Evolutionary conservation across 192 early-diverging fungal species (phyloP).

Genomic region (Coemansia sp.): DNA sequence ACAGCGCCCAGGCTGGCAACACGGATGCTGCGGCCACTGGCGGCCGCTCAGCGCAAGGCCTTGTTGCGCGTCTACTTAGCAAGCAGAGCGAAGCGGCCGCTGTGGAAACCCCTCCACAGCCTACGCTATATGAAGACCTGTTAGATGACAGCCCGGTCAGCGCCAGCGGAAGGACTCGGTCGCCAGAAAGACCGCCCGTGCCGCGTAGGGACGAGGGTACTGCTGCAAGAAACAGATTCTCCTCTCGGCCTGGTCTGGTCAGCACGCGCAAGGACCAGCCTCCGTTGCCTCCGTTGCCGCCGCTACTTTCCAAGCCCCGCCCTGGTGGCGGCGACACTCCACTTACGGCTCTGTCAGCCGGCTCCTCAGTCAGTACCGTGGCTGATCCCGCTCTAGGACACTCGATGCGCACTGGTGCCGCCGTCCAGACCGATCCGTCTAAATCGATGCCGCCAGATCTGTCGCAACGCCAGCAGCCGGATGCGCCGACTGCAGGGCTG

Average conservation of each 20-base stretch:
- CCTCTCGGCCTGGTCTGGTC: not conserved
- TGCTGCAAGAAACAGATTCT: not conserved
- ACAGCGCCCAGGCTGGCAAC: not conserved
- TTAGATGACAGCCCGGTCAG: not conserved
- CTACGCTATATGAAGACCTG: not conserved
- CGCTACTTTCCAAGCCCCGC: not conserved
- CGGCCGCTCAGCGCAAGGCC: conserved; percentile 10
- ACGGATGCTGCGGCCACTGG: not conserved
- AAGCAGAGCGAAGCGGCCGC: not conserved
- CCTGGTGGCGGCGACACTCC: not conserved
- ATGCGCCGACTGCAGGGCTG: conserved; percentile 1
- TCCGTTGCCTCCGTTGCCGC: not conserved
- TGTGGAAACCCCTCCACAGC: not conserved
- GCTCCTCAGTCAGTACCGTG: not conserved
- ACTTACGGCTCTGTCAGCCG: not conserved
- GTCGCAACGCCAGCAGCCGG: not conserved
- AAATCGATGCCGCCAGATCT: not conserved
- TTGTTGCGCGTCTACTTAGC: conserved; percentile 14
- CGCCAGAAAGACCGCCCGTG: not conserved
- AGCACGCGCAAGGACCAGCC: not conserved
- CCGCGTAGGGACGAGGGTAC: not conserved
- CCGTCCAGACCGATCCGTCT: conserved; percentile 1
- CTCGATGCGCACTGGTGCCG: not conserved
- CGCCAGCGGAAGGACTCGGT: not conserved
- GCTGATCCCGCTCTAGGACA: not conserved